phyloP scores from a whole-genome alignment of 2,329 filamentous ascomycete genomes.

The Nemania abortiva region DNA sequence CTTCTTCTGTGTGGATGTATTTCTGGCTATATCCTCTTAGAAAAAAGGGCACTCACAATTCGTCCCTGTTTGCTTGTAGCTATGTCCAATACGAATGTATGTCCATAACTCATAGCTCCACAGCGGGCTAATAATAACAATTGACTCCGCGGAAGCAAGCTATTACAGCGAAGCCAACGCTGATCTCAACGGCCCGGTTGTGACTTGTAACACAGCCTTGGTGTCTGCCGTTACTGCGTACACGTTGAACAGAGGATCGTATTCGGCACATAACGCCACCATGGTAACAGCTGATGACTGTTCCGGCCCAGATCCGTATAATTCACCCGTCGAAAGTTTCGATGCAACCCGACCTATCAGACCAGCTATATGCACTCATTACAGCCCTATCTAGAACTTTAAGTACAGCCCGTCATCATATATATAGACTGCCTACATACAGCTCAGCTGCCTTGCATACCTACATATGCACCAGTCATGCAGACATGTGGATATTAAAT shows the following conservation, averaged over 20 bases:
- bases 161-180: conserved; percentile 6
- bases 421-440: no score
- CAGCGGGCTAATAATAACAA: conserved; percentile 5
- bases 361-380: neutral
- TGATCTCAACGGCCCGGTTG: neutral
- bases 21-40: no score
- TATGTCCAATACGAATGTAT: no score
- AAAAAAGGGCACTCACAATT: no score
- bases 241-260: neutral
- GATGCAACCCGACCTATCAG: conserved; percentile 10
- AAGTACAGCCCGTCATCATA: neutral
- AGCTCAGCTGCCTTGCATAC: conserved; percentile 13
- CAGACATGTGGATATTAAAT: conserved; percentile 23
- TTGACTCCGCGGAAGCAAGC: neutral
- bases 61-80: no score
- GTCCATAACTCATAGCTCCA: no score
- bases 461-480: conserved; percentile 21
- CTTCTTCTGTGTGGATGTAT: no score
- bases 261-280: neutral
- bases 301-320: neutral
- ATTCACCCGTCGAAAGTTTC: neutral
- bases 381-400: conserved; percentile 4
- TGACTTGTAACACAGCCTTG: neutral
- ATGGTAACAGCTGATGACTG: neutral
- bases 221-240: neutral